Percentiles rank a stretch among this genome's conserved stretches.
phyloP scores from a whole-genome alignment of 805 yeast genomes.

The Komagataella pastoris region DNA sequence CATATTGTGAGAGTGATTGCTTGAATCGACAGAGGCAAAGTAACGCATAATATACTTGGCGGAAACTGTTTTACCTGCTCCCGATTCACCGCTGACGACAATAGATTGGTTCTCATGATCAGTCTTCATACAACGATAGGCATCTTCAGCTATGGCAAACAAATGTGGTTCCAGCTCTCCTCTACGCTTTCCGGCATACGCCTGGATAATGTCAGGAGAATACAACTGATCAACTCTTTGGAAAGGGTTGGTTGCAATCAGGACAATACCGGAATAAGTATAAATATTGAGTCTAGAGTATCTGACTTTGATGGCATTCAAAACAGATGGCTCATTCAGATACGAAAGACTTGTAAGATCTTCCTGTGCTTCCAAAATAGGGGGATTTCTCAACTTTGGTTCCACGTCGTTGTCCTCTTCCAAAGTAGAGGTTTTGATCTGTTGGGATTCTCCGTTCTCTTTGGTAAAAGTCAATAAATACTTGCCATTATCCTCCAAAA shows the following conservation, averaged over 20 bases:
- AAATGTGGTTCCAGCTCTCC: constrained; percentile 96
- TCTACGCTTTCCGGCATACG: constrained; percentile 83
- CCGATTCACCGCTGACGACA: constrained; percentile 95
- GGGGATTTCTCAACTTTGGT: constrained; percentile 84
- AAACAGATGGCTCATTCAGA: constrained; percentile 90
- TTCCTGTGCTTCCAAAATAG: constrained; percentile 83
- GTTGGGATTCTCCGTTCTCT: constrained; percentile 35
- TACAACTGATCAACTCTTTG: constrained; percentile 85
- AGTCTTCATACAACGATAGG: constrained; percentile 85
- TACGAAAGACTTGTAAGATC: constrained; percentile 88
- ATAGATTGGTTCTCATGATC: constrained; percentile 85
- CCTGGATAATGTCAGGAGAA: constrained; percentile 86
- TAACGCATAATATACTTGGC: constrained; percentile 97
- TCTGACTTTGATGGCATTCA: constrained; percentile 84
- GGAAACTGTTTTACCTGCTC: constrained; percentile 96
- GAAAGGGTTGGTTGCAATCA: constrained; percentile 94
- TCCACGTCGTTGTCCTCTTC: constrained; percentile 42
- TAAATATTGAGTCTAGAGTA: constrained; percentile 84
- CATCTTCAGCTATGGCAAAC: constrained; percentile 96
- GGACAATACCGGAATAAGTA: constrained; percentile 92
- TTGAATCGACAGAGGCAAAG: constrained; percentile 81
- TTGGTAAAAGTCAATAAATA: constrained; percentile 36
- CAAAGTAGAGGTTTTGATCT: constrained; percentile 32
- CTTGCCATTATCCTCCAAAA: constrained; percentile 26
- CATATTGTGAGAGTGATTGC: constrained; percentile 44